phyloP scores from a whole-genome alignment of 768 basidiomycete genomes.

The Amanita molliuscula region DNA sequence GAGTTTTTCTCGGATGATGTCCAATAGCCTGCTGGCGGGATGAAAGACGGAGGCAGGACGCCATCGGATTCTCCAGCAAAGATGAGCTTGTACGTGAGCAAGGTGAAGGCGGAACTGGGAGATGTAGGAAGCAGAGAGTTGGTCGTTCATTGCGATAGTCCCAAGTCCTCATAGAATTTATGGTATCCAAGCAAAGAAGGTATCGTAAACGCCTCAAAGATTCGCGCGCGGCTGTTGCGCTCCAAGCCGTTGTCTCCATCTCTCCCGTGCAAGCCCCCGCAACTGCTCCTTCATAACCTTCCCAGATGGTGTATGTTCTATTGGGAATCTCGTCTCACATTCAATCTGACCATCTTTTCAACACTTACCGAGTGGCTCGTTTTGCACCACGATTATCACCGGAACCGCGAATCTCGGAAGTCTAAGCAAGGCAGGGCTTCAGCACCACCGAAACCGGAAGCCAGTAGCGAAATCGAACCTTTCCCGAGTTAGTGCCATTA shows the following conservation, averaged over 20 bases:
- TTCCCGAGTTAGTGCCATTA: constrained; percentile 26
- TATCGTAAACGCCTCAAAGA: constrained; percentile 1
- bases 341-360: background rate
- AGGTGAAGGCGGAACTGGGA: constrained; percentile 24
- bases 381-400: constrained; percentile 34
- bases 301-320: constrained; percentile 36
- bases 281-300: constrained; percentile 36
- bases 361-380: constrained; percentile 26
- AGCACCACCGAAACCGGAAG: background rate
- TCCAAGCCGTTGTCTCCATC: constrained; percentile 27
- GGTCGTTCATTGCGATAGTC: background rate
- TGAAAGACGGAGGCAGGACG: constrained; percentile 21
- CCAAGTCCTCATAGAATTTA: background rate
- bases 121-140: constrained; percentile 9
- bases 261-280: constrained; percentile 24
- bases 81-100: constrained; percentile 23
- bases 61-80: constrained; percentile 21
- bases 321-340: background rate
- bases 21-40: constrained; percentile 43
- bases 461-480: constrained; percentile 15
- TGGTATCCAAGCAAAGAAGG: background rate
- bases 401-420: constrained; percentile 41
- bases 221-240: constrained; percentile 7
- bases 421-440: constrained; percentile 13
- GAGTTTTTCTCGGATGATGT: constrained; percentile 52